Conservation (phyloP, 331 rosid species). For the Prunus yedoensis region DNA sequence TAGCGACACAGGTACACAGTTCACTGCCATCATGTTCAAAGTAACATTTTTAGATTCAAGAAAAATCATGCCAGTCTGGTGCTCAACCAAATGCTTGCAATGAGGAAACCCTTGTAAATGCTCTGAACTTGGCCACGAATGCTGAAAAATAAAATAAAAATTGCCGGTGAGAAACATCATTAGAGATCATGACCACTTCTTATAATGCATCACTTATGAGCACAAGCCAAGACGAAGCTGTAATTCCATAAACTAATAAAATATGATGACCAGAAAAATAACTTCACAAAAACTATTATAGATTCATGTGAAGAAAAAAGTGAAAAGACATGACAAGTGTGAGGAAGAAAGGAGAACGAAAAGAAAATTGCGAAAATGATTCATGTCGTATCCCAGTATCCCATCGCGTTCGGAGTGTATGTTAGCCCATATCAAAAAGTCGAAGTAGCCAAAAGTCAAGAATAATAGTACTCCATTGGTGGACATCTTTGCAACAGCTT, state of each 20-base stretch:
- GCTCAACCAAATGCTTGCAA: slow-evolving; percentile 80
- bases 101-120: slow-evolving; percentile 77
- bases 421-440: too few relatives aligned
- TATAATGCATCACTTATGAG: too few relatives aligned
- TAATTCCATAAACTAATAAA: not conserved
- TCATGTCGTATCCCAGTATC: too few relatives aligned
- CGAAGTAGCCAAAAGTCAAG: too few relatives aligned
- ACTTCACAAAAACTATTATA: not conserved
- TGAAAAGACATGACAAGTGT: not conserved
- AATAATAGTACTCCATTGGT: too few relatives aligned
- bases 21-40: not conserved
- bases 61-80: not conserved
- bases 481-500: too few relatives aligned
- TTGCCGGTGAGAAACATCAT: slow-evolving; percentile 4
- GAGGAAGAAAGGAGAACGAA: not conserved
- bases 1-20: not conserved
- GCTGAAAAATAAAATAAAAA: slow-evolving; percentile 45
- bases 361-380: too few relatives aligned
- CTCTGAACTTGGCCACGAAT: slow-evolving; percentile 96
- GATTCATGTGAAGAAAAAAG: not conserved
- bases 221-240: not conserved
- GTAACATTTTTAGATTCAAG: not conserved
- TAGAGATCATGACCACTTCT: not conserved
- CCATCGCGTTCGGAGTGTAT: too few relatives aligned
- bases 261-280: not conserved